Evolutionary conservation across 345 rosid genomes (phyloP).

Genomic region (Garcia nutans): DNA sequence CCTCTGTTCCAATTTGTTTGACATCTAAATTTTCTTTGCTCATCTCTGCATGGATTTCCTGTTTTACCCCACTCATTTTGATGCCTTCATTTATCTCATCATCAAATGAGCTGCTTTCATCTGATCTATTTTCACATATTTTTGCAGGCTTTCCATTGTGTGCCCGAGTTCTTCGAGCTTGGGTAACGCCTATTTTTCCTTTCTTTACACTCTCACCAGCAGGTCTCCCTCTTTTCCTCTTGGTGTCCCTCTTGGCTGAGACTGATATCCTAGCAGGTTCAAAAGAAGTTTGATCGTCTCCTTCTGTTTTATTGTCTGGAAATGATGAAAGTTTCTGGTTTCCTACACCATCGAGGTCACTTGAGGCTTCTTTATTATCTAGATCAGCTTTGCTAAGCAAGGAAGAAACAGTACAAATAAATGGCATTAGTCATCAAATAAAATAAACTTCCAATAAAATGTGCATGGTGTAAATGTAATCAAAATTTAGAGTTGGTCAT

Average conservation of each 20-base stretch:
- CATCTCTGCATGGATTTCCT: constrained; percentile 10
- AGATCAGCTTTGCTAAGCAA: constrained; percentile 40
- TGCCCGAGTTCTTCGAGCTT: constrained; percentile 41
- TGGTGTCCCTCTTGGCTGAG: constrained; percentile 30
- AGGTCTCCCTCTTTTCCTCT: constrained; percentile 59
- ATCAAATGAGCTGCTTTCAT: constrained; percentile 41
- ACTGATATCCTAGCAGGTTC: constrained; percentile 19
- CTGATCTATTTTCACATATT: constrained; percentile 49
- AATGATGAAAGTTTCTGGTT: constrained; percentile 12
- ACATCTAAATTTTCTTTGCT: constrained; percentile 20
- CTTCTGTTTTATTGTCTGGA: constrained; percentile 10
- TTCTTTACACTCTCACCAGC: constrained; percentile 41
- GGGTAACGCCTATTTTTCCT: constrained; percentile 33
- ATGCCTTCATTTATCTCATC: constrained; percentile 26
- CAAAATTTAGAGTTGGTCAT: not conserved
- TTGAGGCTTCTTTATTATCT: constrained; percentile 31
- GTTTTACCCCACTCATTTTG: constrained; percentile 18
- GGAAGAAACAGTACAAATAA: not conserved
- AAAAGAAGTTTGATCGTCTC: constrained; percentile 11
- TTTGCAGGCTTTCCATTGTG: constrained; percentile 51
- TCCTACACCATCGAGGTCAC: constrained; percentile 12
- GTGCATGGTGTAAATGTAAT: not conserved
- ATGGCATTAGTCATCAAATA: not conserved
- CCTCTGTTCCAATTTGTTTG: constrained; percentile 21
- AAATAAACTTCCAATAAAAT: not conserved